Conservation (phyloP, 2,329 filamentous ascomycete species). For the Cordyceps javanica region DNA sequence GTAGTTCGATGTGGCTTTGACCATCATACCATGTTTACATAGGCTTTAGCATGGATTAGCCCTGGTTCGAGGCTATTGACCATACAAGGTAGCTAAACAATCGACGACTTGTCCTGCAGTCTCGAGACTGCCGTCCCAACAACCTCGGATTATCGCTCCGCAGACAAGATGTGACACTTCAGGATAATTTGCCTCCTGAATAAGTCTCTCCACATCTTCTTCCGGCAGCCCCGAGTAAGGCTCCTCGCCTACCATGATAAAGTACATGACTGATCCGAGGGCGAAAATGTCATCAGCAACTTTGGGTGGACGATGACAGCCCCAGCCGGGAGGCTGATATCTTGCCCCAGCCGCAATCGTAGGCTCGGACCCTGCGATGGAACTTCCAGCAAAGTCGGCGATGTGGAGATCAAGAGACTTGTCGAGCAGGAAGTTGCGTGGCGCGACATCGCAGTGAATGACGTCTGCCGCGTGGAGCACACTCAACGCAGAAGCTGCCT, state of each 20-base stretch:
- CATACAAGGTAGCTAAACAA: neutral
- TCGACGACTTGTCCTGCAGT: neutral
- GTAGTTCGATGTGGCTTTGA: too few relatives aligned
- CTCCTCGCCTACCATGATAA: slow-evolving; percentile 25
- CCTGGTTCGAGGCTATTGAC: too few relatives aligned
- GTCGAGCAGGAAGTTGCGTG: slow-evolving; percentile 33
- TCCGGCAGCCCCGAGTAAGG: slow-evolving; percentile 25
- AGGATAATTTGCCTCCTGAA: slow-evolving; percentile 23
- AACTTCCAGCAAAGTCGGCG: slow-evolving; percentile 30
- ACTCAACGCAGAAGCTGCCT: slow-evolving; percentile 27
- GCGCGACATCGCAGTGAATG: slow-evolving; percentile 35
- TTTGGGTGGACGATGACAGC: slow-evolving; percentile 20
- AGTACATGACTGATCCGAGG: slow-evolving; percentile 29
- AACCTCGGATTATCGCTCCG: slow-evolving; percentile 23
- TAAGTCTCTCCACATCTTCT: slow-evolving; percentile 23
- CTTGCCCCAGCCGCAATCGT: slow-evolving; percentile 19
- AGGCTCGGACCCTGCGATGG: slow-evolving; percentile 21
- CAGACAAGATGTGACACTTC: slow-evolving; percentile 20
- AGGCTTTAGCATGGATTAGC: too few relatives aligned
- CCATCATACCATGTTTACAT: too few relatives aligned
- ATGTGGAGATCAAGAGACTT: slow-evolving; percentile 28
- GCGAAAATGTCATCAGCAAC: slow-evolving; percentile 26
- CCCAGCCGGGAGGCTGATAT: slow-evolving; percentile 20
- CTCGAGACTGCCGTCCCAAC: slow-evolving; percentile 19
- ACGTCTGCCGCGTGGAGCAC: slow-evolving; percentile 29